Percentiles rank a stretch among this genome's conserved stretches.
Conservation (phyloP, 169 alveolate species). For the Plasmodium gallinaceum region DNA sequence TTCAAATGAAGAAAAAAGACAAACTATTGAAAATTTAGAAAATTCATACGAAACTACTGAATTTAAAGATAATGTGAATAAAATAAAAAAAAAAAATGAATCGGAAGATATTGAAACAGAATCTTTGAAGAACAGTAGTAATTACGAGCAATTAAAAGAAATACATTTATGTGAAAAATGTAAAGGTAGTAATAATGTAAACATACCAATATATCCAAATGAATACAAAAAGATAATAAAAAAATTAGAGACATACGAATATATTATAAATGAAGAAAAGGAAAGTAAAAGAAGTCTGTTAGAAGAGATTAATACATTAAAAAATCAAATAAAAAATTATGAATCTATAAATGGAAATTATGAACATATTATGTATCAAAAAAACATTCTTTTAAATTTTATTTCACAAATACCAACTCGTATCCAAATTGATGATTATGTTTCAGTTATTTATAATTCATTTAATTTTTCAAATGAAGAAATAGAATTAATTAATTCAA, state of each 20-base stretch:
- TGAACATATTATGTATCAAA: conserved; percentile 62
- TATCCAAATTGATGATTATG: conserved; percentile 63
- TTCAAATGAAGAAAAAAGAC: conserved; percentile 41
- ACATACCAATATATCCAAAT: conserved; percentile 63
- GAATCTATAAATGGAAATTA: conserved; percentile 69
- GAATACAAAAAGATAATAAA: conserved; percentile 60
- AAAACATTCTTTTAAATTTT: conserved; percentile 45
- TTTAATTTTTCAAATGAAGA: conserved; percentile 49
- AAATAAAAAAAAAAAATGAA: not conserved
- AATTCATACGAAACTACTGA: not conserved
- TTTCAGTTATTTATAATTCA: conserved; percentile 59
- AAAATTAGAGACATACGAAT: conserved; percentile 59
- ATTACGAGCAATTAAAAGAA: not conserved
- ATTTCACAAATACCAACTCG: conserved; percentile 53
- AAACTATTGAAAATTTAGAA: conserved; percentile 3
- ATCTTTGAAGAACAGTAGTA: not conserved
- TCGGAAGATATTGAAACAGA: not conserved
- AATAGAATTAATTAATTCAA: conserved; percentile 43
- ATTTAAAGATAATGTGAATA: not conserved
- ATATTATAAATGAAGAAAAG: conserved; percentile 41
- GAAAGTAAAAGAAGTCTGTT: conserved; percentile 16
- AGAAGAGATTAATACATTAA: conserved; percentile 29
- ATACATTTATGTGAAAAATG: not conserved
- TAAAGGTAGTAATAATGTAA: not conserved
- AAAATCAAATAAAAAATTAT: conserved; percentile 46